These are phyloP conservation scores for apple (Malus domestica) DNA, from an alignment of 306 rosid species.

Conservation along the genomic window DNA sequence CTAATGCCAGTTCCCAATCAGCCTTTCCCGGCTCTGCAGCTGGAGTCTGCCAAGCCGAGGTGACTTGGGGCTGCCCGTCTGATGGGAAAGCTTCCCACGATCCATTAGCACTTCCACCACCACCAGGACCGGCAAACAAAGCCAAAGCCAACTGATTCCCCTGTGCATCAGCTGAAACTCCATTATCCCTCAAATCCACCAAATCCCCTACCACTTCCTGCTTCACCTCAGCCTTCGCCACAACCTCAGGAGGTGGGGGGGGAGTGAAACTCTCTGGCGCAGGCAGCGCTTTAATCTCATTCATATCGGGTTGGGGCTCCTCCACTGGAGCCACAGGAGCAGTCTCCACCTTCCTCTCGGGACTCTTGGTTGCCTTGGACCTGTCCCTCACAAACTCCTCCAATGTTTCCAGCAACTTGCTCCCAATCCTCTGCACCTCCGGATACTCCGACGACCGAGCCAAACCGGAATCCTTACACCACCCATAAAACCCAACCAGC, in stretches of 20 bases:
- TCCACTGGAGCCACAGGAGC: constrained; percentile 29
- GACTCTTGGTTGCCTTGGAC: constrained; percentile 80
- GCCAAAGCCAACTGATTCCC: constrained; percentile 83
- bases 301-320: constrained; percentile 67
- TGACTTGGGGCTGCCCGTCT: constrained; percentile 73
- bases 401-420: constrained; percentile 81
- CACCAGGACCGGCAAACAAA: constrained; percentile 74
- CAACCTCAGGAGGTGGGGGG: constrained; percentile 62
- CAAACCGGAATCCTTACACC: constrained; percentile 87
- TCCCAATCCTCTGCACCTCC: constrained; percentile 78
- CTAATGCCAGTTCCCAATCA: constrained; percentile 96
- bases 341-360: constrained; percentile 63
- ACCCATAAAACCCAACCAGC: constrained; percentile 53
- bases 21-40: constrained; percentile 92
- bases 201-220: constrained; percentile 47
- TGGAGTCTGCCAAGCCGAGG: constrained; percentile 96
- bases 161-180: constrained; percentile 69
- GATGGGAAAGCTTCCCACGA: constrained; percentile 97
- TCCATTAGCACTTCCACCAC: constrained; percentile 54
- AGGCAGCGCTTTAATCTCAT: constrained; percentile 88
- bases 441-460: constrained; percentile 92
- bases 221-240: constrained; percentile 40
- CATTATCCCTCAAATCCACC: constrained; percentile 81
- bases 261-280: constrained; percentile 81
- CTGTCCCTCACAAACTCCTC: constrained; percentile 97